Evolutionary conservation across 164 flowering plant genomes (phyloP), one percentile per base, ranked within the genome.

Genomic region (Amborella trichopoda): DNA sequence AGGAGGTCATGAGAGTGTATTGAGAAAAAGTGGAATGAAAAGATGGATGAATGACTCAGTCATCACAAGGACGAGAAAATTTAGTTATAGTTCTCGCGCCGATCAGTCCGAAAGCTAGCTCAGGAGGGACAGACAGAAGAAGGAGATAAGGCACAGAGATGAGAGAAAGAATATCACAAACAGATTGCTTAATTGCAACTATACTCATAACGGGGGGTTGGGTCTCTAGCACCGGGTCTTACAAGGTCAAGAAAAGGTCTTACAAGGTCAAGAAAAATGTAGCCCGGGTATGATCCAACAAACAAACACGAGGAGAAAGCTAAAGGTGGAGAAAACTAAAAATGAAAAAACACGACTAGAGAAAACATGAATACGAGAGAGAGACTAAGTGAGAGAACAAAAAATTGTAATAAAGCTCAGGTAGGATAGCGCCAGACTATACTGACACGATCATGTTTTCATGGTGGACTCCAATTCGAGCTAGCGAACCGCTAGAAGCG

Each of bases 181-280:
- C 9, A 1, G 11, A 48, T 28, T 37, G 43, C 65, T 39, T 52
- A 25, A 36, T 42, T 56, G 28, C 28, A 2, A 21, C 17, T 2
- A 6, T 40, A 23, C 44, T 0, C 23, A 6, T 26, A 21, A 46
- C 50, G 1, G 16, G 56, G 52, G 49, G 40, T 1, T 48, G 27
- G 14, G 23, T 23, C 45, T 6, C 22, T 16, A 14, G 26, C 0
- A 4, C 3, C 26, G 70, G 87, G 83, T 79, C 95, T 85, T 85
- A 80, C 91, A 77, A 84, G 90, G 84, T 75, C 94, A 81, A 85
- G 87, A 81, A 81, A 77, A 77, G 81, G 87, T 68, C 85, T 85
- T 79, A 81, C 90, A 81, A 79, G 85, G 88, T 77, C 88, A 79
- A 81, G 83, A 81, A 81, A 50, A 67, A 25, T n/a, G 22, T 16